Evolutionary conservation across 768 basidiomycete genomes (phyloP), one percentile per base, ranked within the genome.

Genomic region (Kwoniella botswanensis): DNA sequence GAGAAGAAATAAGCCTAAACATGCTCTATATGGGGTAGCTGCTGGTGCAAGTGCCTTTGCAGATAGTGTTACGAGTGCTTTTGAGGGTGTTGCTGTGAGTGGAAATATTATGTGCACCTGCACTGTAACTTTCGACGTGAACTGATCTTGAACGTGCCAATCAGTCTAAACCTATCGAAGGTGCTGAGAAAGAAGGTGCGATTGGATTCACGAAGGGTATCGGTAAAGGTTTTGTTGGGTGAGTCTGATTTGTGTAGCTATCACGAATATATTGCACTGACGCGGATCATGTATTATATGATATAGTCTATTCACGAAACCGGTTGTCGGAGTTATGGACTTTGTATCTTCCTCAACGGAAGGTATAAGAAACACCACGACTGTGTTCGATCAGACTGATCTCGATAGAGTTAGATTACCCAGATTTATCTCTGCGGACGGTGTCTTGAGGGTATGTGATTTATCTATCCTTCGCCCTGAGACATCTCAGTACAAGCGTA

Each of bases 311-410:
- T 91, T 98, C 64, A 97, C 97, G 2, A 99, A 99, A 84, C 97
- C 97, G 2, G 93, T 92, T 1, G 93, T 98, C 22, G 97, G 97
- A 3, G 91, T 98, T 1, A 94, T 98, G 76, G 97, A 99, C 83
- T 88, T 99, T 55, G 93, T 95, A 2, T 92, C 95, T 15, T 98
- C 95, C 77, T 89, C 98, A 22, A 90, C 92, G 26, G 96, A 97
- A 87, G 96, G 96, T 29, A 96, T 99, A 73, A 90, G 97, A 56
- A 99, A 99, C 78, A 99, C 97, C 0, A 98, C 97, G 0, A 98
- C 94, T 2, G 96, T 98, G 2, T 99, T 98, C 72, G 97, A 98
- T 82, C 92, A 89, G 71, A 91, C 92, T 13, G 91, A 91, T 43
- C 87, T 94, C 66, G 96, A 98, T 78, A 90, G 95, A 21, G 88